Conservation (phyloP, 257 asterid species). For the Solanum bukasovii region DNA sequence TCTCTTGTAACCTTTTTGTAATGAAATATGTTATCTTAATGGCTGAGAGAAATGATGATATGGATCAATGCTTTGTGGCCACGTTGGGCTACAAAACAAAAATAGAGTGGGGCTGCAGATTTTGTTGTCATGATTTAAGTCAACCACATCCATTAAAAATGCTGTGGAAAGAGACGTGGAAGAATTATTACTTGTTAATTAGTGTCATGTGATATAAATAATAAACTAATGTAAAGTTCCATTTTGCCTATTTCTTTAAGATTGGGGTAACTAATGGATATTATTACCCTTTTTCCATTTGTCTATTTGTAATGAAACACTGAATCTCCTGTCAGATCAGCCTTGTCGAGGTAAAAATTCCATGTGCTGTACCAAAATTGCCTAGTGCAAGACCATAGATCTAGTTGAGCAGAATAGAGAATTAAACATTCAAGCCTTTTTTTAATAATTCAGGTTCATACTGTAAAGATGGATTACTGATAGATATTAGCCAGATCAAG, state of each 20-base stretch:
- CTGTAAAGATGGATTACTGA: neutral
- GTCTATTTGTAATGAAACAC: neutral
- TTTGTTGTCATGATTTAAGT: neutral
- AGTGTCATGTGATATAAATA: neutral
- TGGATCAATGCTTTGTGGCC: neutral
- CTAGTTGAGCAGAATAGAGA: neutral
- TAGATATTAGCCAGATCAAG: constrained; percentile 24
- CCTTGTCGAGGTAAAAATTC: neutral
- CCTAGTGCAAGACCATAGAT: neutral
- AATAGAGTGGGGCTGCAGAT: neutral
- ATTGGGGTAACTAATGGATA: neutral
- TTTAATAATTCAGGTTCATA: no score
- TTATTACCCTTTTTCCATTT: neutral
- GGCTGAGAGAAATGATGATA: neutral
- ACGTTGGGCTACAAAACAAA: neutral
- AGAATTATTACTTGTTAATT: neutral
- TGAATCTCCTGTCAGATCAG: neutral
- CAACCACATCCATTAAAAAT: neutral
- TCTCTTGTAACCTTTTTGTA: neutral
- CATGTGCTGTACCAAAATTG: neutral
- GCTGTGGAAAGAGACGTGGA: neutral
- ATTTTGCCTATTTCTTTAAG: neutral
- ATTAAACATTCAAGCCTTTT: neutral
- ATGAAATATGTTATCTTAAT: neutral
- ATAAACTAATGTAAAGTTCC: neutral